phyloP scores from a whole-genome alignment of 208 protist genomes.

The Kentomonas sorsogonicus region DNA sequence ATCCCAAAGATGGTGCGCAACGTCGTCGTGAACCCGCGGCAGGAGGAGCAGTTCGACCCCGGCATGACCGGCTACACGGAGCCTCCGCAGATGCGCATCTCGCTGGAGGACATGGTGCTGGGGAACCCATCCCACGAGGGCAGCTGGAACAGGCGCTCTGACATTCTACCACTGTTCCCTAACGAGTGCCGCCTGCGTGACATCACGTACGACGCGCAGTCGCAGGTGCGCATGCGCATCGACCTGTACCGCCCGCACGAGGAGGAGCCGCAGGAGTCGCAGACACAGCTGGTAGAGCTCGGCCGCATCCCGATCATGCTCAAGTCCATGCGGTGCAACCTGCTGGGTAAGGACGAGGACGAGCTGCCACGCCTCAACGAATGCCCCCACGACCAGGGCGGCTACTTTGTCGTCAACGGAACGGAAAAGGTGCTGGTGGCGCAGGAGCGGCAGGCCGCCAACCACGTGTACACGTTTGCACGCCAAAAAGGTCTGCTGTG shows the following conservation, averaged over 20 bases:
- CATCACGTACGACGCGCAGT: slow-evolving; percentile 89
- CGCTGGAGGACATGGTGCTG: slow-evolving; percentile 76
- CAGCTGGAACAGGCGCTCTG: slow-evolving; percentile 34
- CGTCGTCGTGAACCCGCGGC: slow-evolving; percentile 59
- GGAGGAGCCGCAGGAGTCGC: slow-evolving; percentile 26
- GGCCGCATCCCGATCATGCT: slow-evolving; percentile 99
- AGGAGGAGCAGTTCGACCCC: slow-evolving; percentile 81
- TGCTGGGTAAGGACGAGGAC: slow-evolving; percentile 87
- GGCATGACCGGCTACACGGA: slow-evolving; percentile 35
- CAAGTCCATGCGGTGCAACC: slow-evolving; percentile 94
- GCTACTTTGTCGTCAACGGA: slow-evolving; percentile 99
- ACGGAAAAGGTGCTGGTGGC: slow-evolving; percentile 97
- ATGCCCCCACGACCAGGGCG: slow-evolving; percentile 98
- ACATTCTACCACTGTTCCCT: slow-evolving; percentile 85
- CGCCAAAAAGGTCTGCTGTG: slow-evolving; percentile 90
- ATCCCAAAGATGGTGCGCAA: slow-evolving; percentile 77
- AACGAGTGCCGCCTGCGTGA: slow-evolving; percentile 96
- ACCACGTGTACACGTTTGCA: slow-evolving; percentile 96
- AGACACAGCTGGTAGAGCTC: slow-evolving; percentile 88
- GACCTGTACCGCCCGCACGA: slow-evolving; percentile 51
- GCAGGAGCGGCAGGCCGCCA: slow-evolving; percentile 96
- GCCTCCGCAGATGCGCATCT: slow-evolving; percentile 66
- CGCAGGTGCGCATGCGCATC: slow-evolving; percentile 51
- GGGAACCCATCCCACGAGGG: slow-evolving; percentile 74
- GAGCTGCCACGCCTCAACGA: slow-evolving; percentile 94